Base-by-base conservation (phyloP, 1,284 basidiomycete species). In the Ganoderma resinaceum region DNA sequence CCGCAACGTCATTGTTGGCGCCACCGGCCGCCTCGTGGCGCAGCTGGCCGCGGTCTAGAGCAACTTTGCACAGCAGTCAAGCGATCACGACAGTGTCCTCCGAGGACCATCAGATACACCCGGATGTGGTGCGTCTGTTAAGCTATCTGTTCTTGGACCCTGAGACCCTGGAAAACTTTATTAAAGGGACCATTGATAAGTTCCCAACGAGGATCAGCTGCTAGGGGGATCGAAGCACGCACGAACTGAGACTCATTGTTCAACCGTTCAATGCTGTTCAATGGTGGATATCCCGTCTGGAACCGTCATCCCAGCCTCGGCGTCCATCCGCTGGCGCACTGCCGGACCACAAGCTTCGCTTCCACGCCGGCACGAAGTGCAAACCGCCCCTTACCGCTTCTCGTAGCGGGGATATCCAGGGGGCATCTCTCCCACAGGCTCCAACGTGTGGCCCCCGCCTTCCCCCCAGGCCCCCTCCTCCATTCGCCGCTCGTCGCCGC, bases 171-270 rank as follows among this genome's bases (percentile, higher is more conserved):
- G 66, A 58, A 58, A 58, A 63, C 62, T 31, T 26, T 46, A 52
- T 62, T 63, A 40, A 57, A 37, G 49, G 29, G 52, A 29, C 52
- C 64, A 38, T 42, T 63, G 55, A 66, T 55, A 67, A 61, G 59
- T 68, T 65, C 64, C 65, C 62, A 66, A 53, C 71, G 69, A 66
- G 69, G 71, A 72, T 72, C 71, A 68, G 69, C 66, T 67, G 53
- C 37, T 67, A 66, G 67, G 61, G 61, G 67, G 38, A 57, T 65
- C 62, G 71, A 65, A 70, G 71, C 55, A 18, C 33, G 55, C n/a
- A 37, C 55, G 55, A 58, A 35, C 33, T 58, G 18, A 58, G 33
- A 37, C 55, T 58, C 61, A 59, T 59, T 61, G 61, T 66, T 37
- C 55, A 59, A 53, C 42, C 46, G 61, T 66, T 37, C 55, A 63